These are phyloP conservation scores for Solanum lycopersicoides DNA, from an alignment of 257 asterid genomes.

Conservation along the genomic window DNA sequence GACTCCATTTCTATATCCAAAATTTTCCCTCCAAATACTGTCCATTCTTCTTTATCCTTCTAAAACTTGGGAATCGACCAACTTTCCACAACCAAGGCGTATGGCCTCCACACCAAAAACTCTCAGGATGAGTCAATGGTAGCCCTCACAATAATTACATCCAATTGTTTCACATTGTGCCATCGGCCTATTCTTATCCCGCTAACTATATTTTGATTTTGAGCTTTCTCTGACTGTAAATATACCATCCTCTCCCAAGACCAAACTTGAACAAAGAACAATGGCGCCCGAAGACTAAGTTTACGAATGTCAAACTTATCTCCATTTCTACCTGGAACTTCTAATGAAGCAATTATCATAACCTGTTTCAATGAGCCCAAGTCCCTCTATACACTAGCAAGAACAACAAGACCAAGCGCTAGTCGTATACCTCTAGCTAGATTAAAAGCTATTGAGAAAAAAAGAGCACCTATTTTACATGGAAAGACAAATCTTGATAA, in stretches of 20 bases:
- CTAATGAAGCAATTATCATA: not conserved
- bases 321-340: not conserved
- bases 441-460: conserved; percentile 6
- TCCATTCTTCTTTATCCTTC: conserved; percentile 4
- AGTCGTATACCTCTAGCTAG: conserved; percentile 17
- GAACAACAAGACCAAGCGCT: not conserved
- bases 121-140: conserved; percentile 8
- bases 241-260: conserved; percentile 27
- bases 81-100: conserved; percentile 2
- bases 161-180: not conserved
- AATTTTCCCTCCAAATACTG: not conserved
- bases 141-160: conserved; percentile 8
- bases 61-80: conserved; percentile 16
- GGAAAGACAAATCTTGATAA: not conserved
- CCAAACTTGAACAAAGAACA: conserved; percentile 27
- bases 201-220: not conserved
- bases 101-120: conserved; percentile 16
- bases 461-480: not conserved
- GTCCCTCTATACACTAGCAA: not conserved
- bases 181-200: conserved; percentile 12
- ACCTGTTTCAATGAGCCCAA: not conserved
- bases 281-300: conserved; percentile 11
- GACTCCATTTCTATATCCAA: conserved; percentile 4
- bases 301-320: not conserved
- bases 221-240: not conserved